These are phyloP conservation scores for Cryphonectria japonica DNA, from an alignment of 2,329 filamentous ascomycete genomes.

Conservation along the genomic window DNA sequence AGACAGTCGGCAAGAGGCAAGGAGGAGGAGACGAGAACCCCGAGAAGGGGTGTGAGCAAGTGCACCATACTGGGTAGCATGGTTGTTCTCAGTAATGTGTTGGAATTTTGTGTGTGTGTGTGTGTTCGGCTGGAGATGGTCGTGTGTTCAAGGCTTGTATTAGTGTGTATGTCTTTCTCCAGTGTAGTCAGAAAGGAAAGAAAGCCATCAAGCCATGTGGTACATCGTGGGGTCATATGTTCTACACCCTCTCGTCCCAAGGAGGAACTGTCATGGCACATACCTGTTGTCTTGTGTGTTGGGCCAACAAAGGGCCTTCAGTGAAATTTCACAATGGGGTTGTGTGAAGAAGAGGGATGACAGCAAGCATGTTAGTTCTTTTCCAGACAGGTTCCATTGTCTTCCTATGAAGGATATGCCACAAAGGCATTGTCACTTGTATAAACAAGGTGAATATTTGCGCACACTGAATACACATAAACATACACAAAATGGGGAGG, in stretches of 20 bases:
- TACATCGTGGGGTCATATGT: neutral
- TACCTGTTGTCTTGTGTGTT: neutral
- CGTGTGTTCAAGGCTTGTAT: too few relatives aligned
- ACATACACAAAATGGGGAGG: neutral
- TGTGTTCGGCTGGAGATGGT: neutral
- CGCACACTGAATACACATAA: neutral
- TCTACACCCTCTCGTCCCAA: neutral
- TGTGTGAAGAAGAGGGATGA: neutral
- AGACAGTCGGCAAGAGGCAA: neutral
- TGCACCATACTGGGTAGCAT: neutral
- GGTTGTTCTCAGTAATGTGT: neutral
- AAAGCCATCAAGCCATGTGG: neutral
- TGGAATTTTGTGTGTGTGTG: neutral
- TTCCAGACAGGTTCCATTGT: neutral
- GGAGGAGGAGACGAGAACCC: neutral
- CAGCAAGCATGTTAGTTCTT: neutral
- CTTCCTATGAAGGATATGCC: neutral
- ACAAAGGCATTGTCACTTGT: neutral
- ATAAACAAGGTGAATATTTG: neutral
- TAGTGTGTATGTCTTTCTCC: neutral
- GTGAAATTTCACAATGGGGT: neutral
- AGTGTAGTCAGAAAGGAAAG: neutral
- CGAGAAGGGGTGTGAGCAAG: neutral
- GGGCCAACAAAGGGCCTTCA: neutral
- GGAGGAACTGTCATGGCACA: neutral